phyloP scores from a whole-genome alignment of 768 basidiomycete genomes.

The Suillus decipiens region DNA sequence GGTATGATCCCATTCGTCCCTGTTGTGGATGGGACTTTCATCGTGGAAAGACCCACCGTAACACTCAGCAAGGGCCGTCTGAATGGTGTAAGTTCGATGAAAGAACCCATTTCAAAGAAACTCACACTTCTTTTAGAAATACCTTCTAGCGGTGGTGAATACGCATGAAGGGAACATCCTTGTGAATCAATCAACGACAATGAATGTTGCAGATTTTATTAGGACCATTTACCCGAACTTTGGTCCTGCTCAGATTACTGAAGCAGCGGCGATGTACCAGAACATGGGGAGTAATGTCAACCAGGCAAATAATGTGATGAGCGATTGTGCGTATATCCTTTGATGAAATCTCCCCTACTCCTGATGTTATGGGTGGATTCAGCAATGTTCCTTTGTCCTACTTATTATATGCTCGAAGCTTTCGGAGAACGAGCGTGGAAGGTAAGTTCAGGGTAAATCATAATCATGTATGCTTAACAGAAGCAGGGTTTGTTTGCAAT shows the following conservation, averaged over 20 bases:
- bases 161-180: constrained; percentile 35
- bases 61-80: constrained; percentile 38
- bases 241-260: constrained; percentile 24
- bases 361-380: not conserved
- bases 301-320: constrained; percentile 38
- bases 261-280: constrained; percentile 31
- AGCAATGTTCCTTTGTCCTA: constrained; percentile 33
- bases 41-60: constrained; percentile 29
- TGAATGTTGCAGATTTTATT: constrained; percentile 21
- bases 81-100: constrained; percentile 40
- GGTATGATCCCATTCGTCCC: too few species aligned
- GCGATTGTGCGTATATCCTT: constrained; percentile 37
- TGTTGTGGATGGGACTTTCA: too few species aligned
- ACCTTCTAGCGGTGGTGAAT: constrained; percentile 29
- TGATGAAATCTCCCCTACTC: not conserved
- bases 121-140: constrained; percentile 17
- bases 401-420: constrained; percentile 21
- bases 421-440: constrained; percentile 29
- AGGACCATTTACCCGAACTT: constrained; percentile 42
- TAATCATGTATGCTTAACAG: constrained; percentile 14
- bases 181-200: constrained; percentile 26
- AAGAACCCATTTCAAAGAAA: not conserved
- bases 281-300: constrained; percentile 32
- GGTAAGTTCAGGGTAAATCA: constrained; percentile 26
- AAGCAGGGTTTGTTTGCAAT: constrained; percentile 29